Evolutionary conservation across 441 rosid genomes (phyloP).

Genomic region (Populus tomentosa): DNA sequence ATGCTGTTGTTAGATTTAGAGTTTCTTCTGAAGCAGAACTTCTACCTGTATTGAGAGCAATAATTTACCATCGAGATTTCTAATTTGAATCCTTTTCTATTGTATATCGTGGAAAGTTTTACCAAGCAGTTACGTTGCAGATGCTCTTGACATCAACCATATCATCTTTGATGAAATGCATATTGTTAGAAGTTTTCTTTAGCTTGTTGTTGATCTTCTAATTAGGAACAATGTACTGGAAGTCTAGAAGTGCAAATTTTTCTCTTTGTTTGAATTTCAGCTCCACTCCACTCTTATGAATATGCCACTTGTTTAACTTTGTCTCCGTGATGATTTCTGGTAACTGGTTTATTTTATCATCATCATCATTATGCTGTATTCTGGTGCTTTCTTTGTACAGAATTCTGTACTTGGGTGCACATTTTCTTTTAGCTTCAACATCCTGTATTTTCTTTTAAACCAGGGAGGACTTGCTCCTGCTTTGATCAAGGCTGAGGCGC

Average conservation of each 20-base stretch:
- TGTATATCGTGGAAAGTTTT: background rate
- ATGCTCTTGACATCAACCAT: background rate
- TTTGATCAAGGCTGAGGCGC: slow-evolving; percentile 79
- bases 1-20: background rate
- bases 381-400: background rate
- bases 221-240: background rate
- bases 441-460: slow-evolving; percentile 8
- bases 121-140: background rate
- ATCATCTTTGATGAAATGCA: background rate
- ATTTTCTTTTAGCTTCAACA: slow-evolving; percentile 7
- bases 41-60: background rate
- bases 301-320: background rate
- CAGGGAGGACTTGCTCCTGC: slow-evolving; percentile 69
- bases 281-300: background rate
- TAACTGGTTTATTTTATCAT: background rate
- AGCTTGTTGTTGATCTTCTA: background rate
- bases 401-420: background rate
- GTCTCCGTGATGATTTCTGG: background rate
- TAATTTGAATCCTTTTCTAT: background rate
- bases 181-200: background rate
- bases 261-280: background rate
- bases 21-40: background rate
- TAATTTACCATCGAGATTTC: background rate
- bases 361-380: background rate
- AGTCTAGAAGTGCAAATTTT: background rate